Base-by-base conservation (phyloP, 140 eudicot species). In the Anethum foeniculum region DNA sequence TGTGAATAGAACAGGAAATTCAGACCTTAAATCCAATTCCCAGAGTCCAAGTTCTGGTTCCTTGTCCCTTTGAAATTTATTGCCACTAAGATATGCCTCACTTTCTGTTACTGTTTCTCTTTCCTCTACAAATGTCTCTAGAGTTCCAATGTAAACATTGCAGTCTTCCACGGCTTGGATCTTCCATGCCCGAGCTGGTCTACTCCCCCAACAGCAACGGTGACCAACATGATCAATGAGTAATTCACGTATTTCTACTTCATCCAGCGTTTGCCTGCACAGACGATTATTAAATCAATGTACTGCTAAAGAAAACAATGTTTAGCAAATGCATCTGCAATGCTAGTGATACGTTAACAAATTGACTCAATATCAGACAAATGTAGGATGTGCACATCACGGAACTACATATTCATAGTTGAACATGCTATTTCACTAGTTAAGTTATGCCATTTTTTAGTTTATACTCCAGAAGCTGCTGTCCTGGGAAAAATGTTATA, bases 191-290 rank as follows among this genome's bases (percentile, higher is more conserved):
- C 99, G 96, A 51, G 99, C 99, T 41, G 99, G 99, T 60, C 97
- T 92, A 84, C 97, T 95, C 75, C 97, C 99, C 99, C 99, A 95
- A 86, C 99, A 95, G 82, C 97, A 95, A 72, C 95, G 97, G 82
- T 95, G 99, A 64, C 99, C 99, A 80, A 95, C 97, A 85, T 92
- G 97, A 83, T 95, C 99, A 64, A 92, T 83, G 30, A 95, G 97
- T 48, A 95, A 60, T 79, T 95, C 99, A 12, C 99, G 93, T 68
- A 95, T 91, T 84, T 95, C 99, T 44, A 92, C 93, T 85, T 95
- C 99, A 84, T 95, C 99, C 79, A 95, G 65, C 71, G 88, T 85
- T 87, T 87, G 97, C 84, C 99, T 94, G 85, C 12, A 65, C 69
- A 23, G 36, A 80, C 48, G 36, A 16, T 52, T 69, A 52, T 23